Evolutionary conservation across 176 grass and related monocot genomes (phyloP).

Genomic region (Panicum miliaceum): DNA sequence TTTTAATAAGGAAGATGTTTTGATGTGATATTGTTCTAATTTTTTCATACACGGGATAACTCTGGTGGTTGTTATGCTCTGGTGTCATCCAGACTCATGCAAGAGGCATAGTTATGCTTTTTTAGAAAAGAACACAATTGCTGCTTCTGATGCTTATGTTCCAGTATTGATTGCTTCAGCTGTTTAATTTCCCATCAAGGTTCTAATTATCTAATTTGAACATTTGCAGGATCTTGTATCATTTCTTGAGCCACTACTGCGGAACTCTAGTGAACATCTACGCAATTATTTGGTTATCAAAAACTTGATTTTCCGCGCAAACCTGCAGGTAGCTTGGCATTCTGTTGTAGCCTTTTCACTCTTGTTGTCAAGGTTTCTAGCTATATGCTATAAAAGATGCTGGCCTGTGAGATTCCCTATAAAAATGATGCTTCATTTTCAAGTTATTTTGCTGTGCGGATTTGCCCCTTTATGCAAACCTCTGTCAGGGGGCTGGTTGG

Average conservation of each 20-base stretch:
- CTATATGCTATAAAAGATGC: constrained; percentile 5
- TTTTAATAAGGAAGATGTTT: neutral
- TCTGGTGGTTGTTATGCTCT: constrained; percentile 9
- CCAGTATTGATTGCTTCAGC: constrained; percentile 20
- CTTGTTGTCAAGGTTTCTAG: neutral
- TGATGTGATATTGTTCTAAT: neutral
- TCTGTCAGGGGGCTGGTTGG: too few relatives aligned
- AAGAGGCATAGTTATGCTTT: neutral
- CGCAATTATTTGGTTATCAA: constrained; percentile 91
- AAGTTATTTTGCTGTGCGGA: neutral
- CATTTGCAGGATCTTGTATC: constrained; percentile 81
- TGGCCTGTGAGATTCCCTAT: neutral
- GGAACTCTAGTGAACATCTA: constrained; percentile 87
- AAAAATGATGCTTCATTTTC: constrained; percentile 1
- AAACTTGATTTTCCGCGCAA: constrained; percentile 75
- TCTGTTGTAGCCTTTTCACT: constrained; percentile 1
- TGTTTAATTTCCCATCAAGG: constrained; percentile 40
- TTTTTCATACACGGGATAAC: neutral
- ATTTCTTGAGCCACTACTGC: constrained; percentile 85
- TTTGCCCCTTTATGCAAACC: constrained; percentile 5
- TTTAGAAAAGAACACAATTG: constrained; percentile 19
- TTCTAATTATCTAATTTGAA: constrained; percentile 38
- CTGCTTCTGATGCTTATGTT: constrained; percentile 18
- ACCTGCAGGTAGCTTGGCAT: constrained; percentile 73
- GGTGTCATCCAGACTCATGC: neutral